Evolutionary conservation across 1,284 basidiomycete genomes (phyloP).

Genomic region (Cystobasidiaceae sp.): DNA sequence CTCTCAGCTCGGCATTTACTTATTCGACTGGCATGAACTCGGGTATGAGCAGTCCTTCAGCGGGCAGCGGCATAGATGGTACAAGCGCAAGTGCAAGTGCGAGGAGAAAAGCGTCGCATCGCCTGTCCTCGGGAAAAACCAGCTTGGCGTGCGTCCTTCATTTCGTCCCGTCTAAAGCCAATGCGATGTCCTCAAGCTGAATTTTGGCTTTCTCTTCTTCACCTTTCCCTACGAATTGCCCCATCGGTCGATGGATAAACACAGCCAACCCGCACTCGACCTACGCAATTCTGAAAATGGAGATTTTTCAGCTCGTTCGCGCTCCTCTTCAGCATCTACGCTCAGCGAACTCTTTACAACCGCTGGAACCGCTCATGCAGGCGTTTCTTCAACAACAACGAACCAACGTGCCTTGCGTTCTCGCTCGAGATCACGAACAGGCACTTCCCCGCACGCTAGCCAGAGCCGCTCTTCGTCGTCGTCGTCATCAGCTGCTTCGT

Average conservation of each 20-base stretch:
- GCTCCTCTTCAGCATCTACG: constrained; percentile 7
- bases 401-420: background rate
- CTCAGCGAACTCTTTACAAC: background rate
- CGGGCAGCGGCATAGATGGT: background rate
- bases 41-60: too few species aligned
- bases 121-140: too few species aligned
- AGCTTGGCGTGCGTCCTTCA: too few species aligned
- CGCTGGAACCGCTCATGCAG: background rate
- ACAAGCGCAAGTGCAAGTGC: too few species aligned
- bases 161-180: too few species aligned
- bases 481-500: too few species aligned
- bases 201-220: background rate
- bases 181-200: background rate
- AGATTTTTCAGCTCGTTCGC: background rate
- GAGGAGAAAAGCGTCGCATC: too few species aligned
- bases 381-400: background rate
- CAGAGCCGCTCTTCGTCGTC: too few species aligned
- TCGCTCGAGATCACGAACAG: too few species aligned
- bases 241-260: background rate
- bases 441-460: too few species aligned
- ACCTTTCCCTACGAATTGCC: background rate
- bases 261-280: constrained; percentile 8
- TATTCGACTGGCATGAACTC: background rate
- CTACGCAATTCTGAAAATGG: background rate
- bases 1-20: background rate